These are phyloP conservation scores for Mortierella alpina DNA, from an alignment of 192 early-diverging fungal genomes.

Conservation along the genomic window DNA sequence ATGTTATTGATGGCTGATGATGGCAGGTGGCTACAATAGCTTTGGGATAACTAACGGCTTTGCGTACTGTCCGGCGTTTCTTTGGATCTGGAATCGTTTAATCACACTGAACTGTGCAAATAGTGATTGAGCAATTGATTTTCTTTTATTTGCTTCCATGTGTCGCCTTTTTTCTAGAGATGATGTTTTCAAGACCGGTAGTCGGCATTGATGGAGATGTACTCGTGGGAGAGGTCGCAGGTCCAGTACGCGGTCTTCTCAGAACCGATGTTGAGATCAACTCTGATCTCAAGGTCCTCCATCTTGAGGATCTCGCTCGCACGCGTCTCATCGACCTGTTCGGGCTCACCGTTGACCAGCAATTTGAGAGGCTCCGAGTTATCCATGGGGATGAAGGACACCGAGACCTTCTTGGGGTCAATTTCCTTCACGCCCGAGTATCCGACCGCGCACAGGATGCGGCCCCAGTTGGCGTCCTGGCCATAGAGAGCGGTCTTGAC, in stretches of 20 bases:
- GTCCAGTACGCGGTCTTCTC: conserved; percentile 91
- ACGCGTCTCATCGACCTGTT: conserved; percentile 81
- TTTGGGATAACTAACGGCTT: no score
- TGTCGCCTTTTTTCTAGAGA: no score
- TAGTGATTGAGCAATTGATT: background rate
- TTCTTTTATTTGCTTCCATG: background rate
- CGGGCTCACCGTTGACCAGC: conserved; percentile 84
- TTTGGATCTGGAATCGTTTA: no score
- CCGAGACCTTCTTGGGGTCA: conserved; percentile 77
- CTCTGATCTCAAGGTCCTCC: conserved; percentile 85
- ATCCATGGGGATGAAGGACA: conserved; percentile 78
- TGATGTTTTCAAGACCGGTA: conserved; percentile 72
- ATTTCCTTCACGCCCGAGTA: conserved; percentile 81
- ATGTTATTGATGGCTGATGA: no score
- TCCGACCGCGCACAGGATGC: conserved; percentile 92
- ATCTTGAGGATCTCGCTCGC: conserved; percentile 86
- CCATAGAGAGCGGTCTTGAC: conserved; percentile 98
- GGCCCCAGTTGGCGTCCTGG: conserved; percentile 98
- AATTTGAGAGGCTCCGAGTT: conserved; percentile 72
- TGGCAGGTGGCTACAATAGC: no score
- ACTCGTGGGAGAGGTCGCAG: conserved; percentile 94
- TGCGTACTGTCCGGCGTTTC: no score
- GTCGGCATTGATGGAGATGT: conserved; percentile 94
- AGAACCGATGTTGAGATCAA: conserved; percentile 81
- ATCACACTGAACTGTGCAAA: no score